Percentiles rank a stretch among this genome's conserved stretches.
phyloP scores from a whole-genome alignment of 1,139 yeast genomes.

The Entelexis sorbosivorans region DNA sequence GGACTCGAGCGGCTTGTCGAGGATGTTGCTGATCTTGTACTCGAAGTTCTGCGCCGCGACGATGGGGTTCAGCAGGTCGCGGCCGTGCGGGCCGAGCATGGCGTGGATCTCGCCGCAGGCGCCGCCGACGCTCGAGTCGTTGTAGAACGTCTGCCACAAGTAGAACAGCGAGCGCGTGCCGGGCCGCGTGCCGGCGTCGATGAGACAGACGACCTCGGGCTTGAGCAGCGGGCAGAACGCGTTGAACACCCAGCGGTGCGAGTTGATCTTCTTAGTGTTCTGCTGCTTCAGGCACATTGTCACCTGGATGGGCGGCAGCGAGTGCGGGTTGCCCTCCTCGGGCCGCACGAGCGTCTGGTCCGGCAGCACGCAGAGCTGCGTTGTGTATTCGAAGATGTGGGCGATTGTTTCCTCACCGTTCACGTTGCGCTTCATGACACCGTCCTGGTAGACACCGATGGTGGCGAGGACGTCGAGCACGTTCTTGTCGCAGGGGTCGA shows the following conservation, averaged over 20 bases:
- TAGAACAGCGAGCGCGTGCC: constrained; percentile 68
- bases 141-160: constrained; percentile 81
- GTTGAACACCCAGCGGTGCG: constrained; percentile 93
- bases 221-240: constrained; percentile 79
- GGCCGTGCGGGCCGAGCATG: constrained; percentile 58
- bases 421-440: constrained; percentile 81
- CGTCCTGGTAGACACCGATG: constrained; percentile 90
- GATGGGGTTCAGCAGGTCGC: constrained; percentile 55
- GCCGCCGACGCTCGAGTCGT: constrained; percentile 80
- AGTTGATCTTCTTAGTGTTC: constrained; percentile 84
- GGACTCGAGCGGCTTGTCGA: constrained; percentile 86
- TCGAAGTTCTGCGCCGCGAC: constrained; percentile 92
- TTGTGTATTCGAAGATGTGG: constrained; percentile 82
- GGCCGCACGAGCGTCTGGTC: constrained; percentile 37
- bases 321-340: constrained; percentile 54
- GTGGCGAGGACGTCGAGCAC: constrained; percentile 80
- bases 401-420: constrained; percentile 81
- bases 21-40: constrained; percentile 80
- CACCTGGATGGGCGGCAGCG: constrained; percentile 72
- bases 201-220: constrained; percentile 71
- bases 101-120: constrained; percentile 92
- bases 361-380: constrained; percentile 52
- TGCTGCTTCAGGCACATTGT: constrained; percentile 78
- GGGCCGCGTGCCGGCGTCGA: constrained; percentile 95
- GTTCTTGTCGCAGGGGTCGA: constrained; percentile 77